Conservation (phyloP, 257 asterid genomes). For the Lantana camara region DNA sequence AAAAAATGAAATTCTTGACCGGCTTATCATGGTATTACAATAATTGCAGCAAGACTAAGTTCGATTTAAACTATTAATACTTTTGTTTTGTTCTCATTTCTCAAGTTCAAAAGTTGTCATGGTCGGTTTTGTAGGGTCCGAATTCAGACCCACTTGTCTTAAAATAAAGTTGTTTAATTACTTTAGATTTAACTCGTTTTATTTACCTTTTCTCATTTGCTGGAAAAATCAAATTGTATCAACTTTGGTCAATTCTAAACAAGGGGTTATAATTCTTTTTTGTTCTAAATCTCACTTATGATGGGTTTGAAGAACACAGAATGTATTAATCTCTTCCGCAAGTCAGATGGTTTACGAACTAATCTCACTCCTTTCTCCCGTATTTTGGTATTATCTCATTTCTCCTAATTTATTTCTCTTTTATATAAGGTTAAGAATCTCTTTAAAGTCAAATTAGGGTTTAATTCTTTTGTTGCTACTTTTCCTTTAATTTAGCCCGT, state of each 20-base stretch:
- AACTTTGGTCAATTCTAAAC: neutral
- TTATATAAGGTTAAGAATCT: too few relatives aligned
- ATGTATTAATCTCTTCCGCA: too few relatives aligned
- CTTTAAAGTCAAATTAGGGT: too few relatives aligned
- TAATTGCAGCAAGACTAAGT: constrained; percentile 18
- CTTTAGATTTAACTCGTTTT: neutral
- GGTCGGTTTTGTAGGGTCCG: constrained; percentile 33
- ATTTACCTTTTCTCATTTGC: neutral
- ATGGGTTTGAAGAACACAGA: too few relatives aligned
- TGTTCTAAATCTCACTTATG: too few relatives aligned
- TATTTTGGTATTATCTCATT: too few relatives aligned
- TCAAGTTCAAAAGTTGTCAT: constrained; percentile 3
- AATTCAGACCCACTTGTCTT: constrained; percentile 14
- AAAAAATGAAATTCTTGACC: neutral
- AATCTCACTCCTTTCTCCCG: too few relatives aligned
- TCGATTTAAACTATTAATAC: neutral
- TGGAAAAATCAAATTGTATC: neutral
- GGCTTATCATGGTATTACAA: constrained; percentile 7
- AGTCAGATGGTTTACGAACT: too few relatives aligned
- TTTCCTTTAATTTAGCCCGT: too few relatives aligned
- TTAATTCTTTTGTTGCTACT: too few relatives aligned
- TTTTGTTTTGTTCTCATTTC: constrained; percentile 7
- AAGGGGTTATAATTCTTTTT: too few relatives aligned
- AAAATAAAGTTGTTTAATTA: neutral
- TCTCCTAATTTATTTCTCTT: too few relatives aligned